Evolutionary conservation across 192 early-diverging fungal species (phyloP).

Genomic region (Podila horticola): DNA sequence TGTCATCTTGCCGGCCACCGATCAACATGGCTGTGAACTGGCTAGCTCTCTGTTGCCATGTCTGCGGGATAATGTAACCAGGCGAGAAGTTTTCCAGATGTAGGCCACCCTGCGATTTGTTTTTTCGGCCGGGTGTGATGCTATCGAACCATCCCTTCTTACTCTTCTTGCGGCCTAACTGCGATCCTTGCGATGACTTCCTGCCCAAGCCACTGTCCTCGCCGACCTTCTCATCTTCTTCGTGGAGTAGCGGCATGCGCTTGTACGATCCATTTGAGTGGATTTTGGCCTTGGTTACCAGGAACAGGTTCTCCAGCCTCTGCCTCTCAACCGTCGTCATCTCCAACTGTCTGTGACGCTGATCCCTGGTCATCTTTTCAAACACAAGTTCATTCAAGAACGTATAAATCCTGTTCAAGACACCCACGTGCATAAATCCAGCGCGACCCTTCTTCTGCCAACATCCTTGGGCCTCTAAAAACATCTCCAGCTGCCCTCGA

Average conservation of each 20-base stretch:
- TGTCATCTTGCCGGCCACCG: slow-evolving; percentile 36
- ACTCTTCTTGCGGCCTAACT: slow-evolving; percentile 9
- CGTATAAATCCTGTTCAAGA: slow-evolving; percentile 70
- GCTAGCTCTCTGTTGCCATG: slow-evolving; percentile 48
- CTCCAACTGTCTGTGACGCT: slow-evolving; percentile 32
- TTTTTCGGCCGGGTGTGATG: slow-evolving; percentile 33
- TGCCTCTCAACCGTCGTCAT: slow-evolving; percentile 36
- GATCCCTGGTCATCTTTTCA: slow-evolving; percentile 38
- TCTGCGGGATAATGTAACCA: slow-evolving; percentile 47
- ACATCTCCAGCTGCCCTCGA: slow-evolving; percentile 61
- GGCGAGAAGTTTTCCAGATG: slow-evolving; percentile 31
- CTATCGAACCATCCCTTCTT: slow-evolving; percentile 49
- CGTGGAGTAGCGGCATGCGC: slow-evolving; percentile 12
- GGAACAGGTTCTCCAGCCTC: slow-evolving; percentile 34
- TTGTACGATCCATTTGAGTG: slow-evolving; percentile 35
- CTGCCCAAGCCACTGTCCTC: background rate
- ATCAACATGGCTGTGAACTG: slow-evolving; percentile 35
- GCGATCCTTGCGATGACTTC: slow-evolving; percentile 4
- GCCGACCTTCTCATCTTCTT: background rate
- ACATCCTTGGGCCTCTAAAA: slow-evolving; percentile 55
- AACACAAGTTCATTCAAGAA: slow-evolving; percentile 63
- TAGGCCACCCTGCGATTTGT: background rate
- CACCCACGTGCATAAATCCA: slow-evolving; percentile 70
- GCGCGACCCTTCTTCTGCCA: slow-evolving; percentile 51
- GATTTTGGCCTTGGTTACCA: slow-evolving; percentile 46